Percentiles rank a stretch among this genome's conserved stretches.
phyloP scores from a whole-genome alignment of 129 eudicot species.

The Pulicaria dysenterica region DNA sequence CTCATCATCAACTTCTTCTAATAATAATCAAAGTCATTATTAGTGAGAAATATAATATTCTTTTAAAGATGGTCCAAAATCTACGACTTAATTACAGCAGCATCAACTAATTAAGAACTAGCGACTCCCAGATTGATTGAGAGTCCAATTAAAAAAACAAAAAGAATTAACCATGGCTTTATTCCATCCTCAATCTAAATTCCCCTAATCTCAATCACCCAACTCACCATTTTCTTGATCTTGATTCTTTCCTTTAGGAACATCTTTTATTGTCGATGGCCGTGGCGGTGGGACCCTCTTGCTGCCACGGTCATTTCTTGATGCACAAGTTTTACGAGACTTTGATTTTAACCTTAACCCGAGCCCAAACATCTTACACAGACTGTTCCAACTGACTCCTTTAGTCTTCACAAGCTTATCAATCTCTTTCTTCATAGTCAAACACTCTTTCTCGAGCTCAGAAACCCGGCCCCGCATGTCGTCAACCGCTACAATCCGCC shows the following conservation, averaged over 20 bases:
- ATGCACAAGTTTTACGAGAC: slow-evolving; percentile 30
- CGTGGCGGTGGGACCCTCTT: slow-evolving; percentile 29
- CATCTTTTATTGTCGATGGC: slow-evolving; percentile 25
- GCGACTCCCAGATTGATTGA: slow-evolving; percentile 21
- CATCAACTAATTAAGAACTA: background rate
- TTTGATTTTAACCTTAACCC: slow-evolving; percentile 38
- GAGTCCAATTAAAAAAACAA: slow-evolving; percentile 9
- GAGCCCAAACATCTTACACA: slow-evolving; percentile 51
- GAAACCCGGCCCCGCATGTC: slow-evolving; percentile 63
- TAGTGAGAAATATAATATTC: background rate
- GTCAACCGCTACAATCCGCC: slow-evolving; percentile 41
- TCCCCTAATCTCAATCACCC: slow-evolving; percentile 24
- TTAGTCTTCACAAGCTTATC: slow-evolving; percentile 63
- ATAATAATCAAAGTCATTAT: too few relatives aligned
- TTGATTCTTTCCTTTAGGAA: slow-evolving; percentile 34
- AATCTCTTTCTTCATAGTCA: slow-evolving; percentile 61
- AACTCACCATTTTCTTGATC: slow-evolving; percentile 35
- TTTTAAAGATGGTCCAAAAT: slow-evolving; percentile 32
- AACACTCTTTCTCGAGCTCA: slow-evolving; percentile 73
- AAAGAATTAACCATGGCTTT: slow-evolving; percentile 17
- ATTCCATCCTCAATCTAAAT: slow-evolving; percentile 19
- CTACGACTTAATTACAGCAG: slow-evolving; percentile 40
- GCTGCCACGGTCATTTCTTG: slow-evolving; percentile 25
- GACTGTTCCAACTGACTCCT: slow-evolving; percentile 56
- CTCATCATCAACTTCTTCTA: too few relatives aligned